A percentile compares a stretch with the other conserved stretches of the same genome.
These are phyloP conservation scores for Vitis riparia DNA, from an alignment of 164 flowering plant species.

Conservation along the genomic window DNA sequence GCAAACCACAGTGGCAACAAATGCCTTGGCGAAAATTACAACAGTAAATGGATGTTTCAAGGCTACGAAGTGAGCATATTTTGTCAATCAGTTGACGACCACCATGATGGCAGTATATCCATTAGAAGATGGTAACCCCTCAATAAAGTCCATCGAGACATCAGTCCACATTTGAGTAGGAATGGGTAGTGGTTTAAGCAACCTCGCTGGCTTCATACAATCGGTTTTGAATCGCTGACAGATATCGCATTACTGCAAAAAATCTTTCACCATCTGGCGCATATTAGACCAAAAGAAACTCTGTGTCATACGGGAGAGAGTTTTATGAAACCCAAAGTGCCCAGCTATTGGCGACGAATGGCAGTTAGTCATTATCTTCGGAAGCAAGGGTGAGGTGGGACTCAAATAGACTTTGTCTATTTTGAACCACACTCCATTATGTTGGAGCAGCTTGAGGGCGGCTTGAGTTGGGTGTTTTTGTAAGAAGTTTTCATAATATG, in stretches of 20 bases:
- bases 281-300: not conserved
- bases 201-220: not conserved
- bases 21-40: no score
- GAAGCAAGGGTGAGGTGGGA: not conserved
- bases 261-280: not conserved
- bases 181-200: not conserved
- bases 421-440: not conserved
- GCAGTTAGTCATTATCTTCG: not conserved
- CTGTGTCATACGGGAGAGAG: not conserved
- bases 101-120: no score
- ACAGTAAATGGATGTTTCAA: no score
- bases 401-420: not conserved
- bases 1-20: no score
- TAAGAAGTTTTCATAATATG: not conserved
- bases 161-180: not conserved
- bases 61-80: no score
- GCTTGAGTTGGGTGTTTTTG: not conserved
- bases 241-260: not conserved
- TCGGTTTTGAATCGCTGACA: not conserved
- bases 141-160: not conserved
- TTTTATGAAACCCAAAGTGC: not conserved
- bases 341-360: not conserved
- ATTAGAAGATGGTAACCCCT: no score
- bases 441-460: not conserved
- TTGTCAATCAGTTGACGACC: no score